Evolutionary conservation across 139 green algal genomes (phyloP), one percentile per base, ranked within the genome.

Genomic region (Medakamo hakoo): DNA sequence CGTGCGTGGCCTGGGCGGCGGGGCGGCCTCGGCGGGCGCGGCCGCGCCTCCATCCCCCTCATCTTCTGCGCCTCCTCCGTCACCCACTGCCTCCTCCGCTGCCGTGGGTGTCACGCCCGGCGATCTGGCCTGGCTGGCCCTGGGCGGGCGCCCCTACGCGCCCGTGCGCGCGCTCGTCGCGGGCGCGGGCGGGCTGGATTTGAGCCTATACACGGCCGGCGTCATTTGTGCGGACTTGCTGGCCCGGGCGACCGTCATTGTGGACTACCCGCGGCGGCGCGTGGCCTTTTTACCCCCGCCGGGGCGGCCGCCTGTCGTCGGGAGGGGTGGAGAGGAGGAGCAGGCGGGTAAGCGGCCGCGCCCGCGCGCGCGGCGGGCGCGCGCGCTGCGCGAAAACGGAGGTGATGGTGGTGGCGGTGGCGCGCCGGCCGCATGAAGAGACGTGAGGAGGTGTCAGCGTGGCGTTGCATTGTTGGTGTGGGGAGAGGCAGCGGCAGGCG

Each of bases 191-290:
- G 71, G 71, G 19, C 63, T 76, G 28, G 71, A 76, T 40, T 63
- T 77, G 0, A 68, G 56, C 27, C 4, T 78, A 48, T 76, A 81
- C 49, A 64, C 65, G 19, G 68, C 63, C 14, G 75, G 75, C 25
- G 74, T 81, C 29, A 26, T 78, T 0, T 81, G 75, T 28, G 40
- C 55, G 2, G 71, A 73, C 40, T 62, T 81, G 57, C 61, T 81
- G 61, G 27, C 59, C 16, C 64, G 69, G 16, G 64, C 30, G 27
- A 9, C 26, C 21, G 61, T 73, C 0, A 48, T 73, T 27, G 24
- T 72, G 26, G 68, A 73, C 58, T 68, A 68, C 56, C 30, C 68
- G 25, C 60, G 68, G 23, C 9, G 5, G 25, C 57, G 68, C 20
- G 58, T 73, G 1, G 63, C 63, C 30, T 73, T 73, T 25, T 2